These are phyloP conservation scores for Poronia punctata DNA, from an alignment of 495 filamentous ascomycete species.

Conservation along the genomic window DNA sequence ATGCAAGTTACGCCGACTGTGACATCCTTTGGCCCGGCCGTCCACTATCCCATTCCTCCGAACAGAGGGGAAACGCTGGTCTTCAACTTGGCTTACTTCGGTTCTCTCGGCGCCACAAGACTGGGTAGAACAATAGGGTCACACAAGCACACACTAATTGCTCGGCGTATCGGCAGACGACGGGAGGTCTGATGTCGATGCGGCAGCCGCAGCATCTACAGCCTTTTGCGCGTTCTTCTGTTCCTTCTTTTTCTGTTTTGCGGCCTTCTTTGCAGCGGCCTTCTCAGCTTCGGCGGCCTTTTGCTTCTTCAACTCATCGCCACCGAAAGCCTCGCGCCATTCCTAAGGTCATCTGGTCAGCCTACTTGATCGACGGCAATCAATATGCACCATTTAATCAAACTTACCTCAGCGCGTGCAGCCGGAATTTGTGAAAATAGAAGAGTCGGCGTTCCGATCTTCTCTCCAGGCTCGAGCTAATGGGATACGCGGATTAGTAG, in stretches of 20 bases:
- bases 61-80: no score
- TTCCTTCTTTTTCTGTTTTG: slow-evolving; percentile 41
- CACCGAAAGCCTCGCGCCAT: slow-evolving; percentile 74
- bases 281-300: slow-evolving; percentile 49
- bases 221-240: slow-evolving; percentile 33
- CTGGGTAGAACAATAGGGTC: not conserved
- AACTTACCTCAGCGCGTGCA: slow-evolving; percentile 56
- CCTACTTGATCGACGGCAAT: no score
- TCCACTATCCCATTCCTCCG: no score
- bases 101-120: no score
- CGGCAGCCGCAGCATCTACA: not conserved
- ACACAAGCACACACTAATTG: not conserved
- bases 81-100: no score
- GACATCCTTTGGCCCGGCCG: no score
- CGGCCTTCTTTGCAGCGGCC: slow-evolving; percentile 37
- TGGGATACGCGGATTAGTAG: no score
- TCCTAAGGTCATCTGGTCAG: slow-evolving; percentile 27
- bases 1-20: no score
- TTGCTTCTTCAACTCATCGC: slow-evolving; percentile 5
- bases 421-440: slow-evolving; percentile 80
- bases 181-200: not conserved
- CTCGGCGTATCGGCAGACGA: not conserved
- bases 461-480: slow-evolving; percentile 69
- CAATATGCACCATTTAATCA: no score
- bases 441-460: slow-evolving; percentile 72